These are phyloP conservation scores for Yamadazyma insecticola DNA, from an alignment of 805 yeast species.

Conservation along the genomic window DNA sequence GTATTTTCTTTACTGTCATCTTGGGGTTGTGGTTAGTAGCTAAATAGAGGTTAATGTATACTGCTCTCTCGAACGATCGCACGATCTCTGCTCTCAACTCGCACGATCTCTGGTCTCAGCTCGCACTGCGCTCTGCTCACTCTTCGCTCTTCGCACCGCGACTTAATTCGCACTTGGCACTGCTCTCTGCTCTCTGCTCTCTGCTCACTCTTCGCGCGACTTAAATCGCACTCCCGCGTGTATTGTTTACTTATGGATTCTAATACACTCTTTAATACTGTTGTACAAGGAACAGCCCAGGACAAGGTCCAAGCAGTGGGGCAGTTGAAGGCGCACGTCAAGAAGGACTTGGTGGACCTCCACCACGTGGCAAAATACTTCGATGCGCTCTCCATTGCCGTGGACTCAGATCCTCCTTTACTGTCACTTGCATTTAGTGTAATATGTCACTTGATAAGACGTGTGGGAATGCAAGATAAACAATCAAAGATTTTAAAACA, in stretches of 20 bases:
- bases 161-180: too few relatives aligned
- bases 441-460: slow-evolving; percentile 51
- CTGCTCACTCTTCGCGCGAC: too few relatives aligned
- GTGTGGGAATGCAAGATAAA: slow-evolving; percentile 55
- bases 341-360: slow-evolving; percentile 51
- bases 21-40: slow-evolving; percentile 20
- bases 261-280: too few relatives aligned
- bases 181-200: too few relatives aligned
- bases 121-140: too few relatives aligned
- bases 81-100: too few relatives aligned
- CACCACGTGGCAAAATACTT: slow-evolving; percentile 45
- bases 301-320: slow-evolving; percentile 16
- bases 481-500: slow-evolving; percentile 32
- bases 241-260: too few relatives aligned
- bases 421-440: slow-evolving; percentile 44
- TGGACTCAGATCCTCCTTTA: slow-evolving; percentile 34
- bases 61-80: too few relatives aligned
- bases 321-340: slow-evolving; percentile 49
- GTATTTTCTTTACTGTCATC: slow-evolving; percentile 13
- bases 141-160: too few relatives aligned
- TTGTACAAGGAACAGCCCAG: not conserved
- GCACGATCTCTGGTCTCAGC: too few relatives aligned
- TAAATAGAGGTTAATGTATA: too few relatives aligned
- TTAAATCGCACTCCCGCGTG: too few relatives aligned
- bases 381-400: slow-evolving; percentile 45